These are phyloP conservation scores for Rubia tinctorum DNA, from an alignment of 305 asterid species.

Conservation along the genomic window DNA sequence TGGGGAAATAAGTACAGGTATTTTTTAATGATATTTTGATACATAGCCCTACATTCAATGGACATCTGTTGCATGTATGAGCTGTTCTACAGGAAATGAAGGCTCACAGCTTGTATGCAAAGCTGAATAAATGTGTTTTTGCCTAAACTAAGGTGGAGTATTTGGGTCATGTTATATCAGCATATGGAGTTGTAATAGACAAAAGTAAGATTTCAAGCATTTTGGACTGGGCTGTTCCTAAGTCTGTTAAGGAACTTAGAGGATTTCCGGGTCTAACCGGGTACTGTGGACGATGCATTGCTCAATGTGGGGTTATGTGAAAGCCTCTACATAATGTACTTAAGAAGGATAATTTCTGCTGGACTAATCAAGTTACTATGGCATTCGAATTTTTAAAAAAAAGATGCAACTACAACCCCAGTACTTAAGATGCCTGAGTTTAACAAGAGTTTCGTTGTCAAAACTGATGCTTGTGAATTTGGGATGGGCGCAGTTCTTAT, in stretches of 20 bases:
- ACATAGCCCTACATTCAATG: too few relatives aligned
- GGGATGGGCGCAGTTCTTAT: not conserved
- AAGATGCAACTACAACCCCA: too few relatives aligned
- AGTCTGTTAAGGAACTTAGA: not conserved
- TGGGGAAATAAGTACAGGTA: not conserved
- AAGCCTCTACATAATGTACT: not conserved
- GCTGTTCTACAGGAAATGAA: not conserved
- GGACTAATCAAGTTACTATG: not conserved
- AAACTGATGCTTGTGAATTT: not conserved
- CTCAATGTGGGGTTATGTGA: not conserved
- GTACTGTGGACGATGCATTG: not conserved
- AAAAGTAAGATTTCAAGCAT: too few relatives aligned
- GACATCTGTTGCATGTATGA: not conserved
- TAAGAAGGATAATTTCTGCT: not conserved
- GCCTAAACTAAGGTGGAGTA: not conserved
- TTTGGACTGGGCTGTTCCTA: not conserved
- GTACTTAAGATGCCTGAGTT: not conserved
- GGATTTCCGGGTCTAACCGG: not conserved
- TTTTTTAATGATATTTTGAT: not conserved
- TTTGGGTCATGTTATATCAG: not conserved
- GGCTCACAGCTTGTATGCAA: not conserved
- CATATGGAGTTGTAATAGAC: not conserved
- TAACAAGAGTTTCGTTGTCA: not conserved
- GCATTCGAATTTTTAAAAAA: too few relatives aligned
- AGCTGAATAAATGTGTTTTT: not conserved